Evolutionary conservation across 345 rosid species (phyloP), one percentile per base, ranked within the genome.

Genomic region (Aquilaria malaccensis): DNA sequence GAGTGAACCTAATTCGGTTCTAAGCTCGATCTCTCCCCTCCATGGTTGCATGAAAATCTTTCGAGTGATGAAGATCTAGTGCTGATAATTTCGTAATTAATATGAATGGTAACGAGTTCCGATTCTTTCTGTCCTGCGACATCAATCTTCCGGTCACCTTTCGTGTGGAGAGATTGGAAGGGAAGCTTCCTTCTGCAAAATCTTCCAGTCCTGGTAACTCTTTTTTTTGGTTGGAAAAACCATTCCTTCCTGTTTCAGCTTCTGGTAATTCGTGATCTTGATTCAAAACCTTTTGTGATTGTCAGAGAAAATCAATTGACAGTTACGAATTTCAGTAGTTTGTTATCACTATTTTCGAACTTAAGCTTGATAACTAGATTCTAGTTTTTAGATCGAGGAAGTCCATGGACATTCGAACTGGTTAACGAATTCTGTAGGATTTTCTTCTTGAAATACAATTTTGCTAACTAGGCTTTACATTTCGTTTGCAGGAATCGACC

Each of bases 41-140:
- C 22, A 37, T 37, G 43, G 43, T 37, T 37, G 43, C 43, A 9
- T 37, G 29, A 37, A 65, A 57, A 48, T 56, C 55, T 5, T 37
- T 37, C 50, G 30, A 37, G 50, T 58, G 41, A 55, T 63, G 72
- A 43, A 49, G 45, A 53, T 49, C 9, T 3, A n/a, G 50, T 58
- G 52, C 59, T 56, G n/a, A 13, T 66, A 54, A 9, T 50, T 13
- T 58, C 62, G 45, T 12, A 51, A 41, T 48, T 33, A 56, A 56
- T 59, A 94, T 94, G 97, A 80, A 79, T 32, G 80, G 87, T 52
- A 90, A 81, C 82, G 99, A 90, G 78, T 90, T 90, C 68, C 92
- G 99, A 4, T 90, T 94, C 88, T 94, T 94, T 80, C 68, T 94
- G 57, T 90, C 99, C 33, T 86, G 93, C 81, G 99, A 94, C 72